Conservation (phyloP, 1,284 basidiomycete genomes). For the Porodaedalea pini region DNA sequence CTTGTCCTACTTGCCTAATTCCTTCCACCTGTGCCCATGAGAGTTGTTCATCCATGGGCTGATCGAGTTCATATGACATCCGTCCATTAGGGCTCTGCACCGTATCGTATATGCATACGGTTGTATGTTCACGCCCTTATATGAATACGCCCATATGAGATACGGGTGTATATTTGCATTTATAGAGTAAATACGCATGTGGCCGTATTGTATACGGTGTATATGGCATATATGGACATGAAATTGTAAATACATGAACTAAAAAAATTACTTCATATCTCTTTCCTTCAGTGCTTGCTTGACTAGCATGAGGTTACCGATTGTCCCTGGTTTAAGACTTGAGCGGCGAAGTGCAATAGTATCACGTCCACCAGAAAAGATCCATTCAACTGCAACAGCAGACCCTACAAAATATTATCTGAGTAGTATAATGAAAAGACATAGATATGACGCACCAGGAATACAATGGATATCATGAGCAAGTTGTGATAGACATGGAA, state of each 20-base stretch:
- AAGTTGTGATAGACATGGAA: slow-evolving; percentile 23
- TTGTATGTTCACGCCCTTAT: too few species aligned
- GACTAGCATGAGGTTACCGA: slow-evolving; percentile 33
- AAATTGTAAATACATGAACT: not conserved
- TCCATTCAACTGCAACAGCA: slow-evolving; percentile 34
- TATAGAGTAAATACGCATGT: slow-evolving; percentile 19
- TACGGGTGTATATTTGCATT: slow-evolving; percentile 8
- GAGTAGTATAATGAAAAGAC: not conserved
- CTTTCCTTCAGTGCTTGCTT: slow-evolving; percentile 24
- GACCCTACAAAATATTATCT: slow-evolving; percentile 26
- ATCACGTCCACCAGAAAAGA: slow-evolving; percentile 36
- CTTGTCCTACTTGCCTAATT: too few species aligned
- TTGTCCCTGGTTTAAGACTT: slow-evolving; percentile 33
- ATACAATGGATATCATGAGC: slow-evolving; percentile 25
- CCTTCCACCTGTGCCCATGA: too few species aligned
- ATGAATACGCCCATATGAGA: slow-evolving; percentile 12
- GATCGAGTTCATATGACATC: too few species aligned
- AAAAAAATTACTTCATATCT: not conserved
- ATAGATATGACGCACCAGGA: slow-evolving; percentile 22
- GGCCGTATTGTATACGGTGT: slow-evolving; percentile 16
- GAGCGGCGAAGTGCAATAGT: slow-evolving; percentile 35
- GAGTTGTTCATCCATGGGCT: too few species aligned
- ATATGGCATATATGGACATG: not conserved
- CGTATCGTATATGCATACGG: too few species aligned
- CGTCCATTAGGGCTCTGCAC: too few species aligned